Conservation (phyloP, 2,329 filamentous ascomycete species). For the Fusarium pseudocircinatum region DNA sequence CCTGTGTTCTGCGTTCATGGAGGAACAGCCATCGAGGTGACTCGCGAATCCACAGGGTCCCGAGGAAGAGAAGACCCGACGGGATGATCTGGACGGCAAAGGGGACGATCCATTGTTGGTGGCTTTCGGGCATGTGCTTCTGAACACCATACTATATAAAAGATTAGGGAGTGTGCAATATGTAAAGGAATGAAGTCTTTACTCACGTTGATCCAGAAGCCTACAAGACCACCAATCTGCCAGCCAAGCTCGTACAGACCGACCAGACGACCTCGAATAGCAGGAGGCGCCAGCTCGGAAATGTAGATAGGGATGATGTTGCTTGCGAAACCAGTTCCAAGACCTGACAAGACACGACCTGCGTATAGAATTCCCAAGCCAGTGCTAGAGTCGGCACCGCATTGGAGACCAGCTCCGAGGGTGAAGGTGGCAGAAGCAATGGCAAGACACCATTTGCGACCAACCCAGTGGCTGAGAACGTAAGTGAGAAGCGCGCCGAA, state of each 20-base stretch:
- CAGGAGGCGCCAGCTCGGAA: conserved; percentile 58
- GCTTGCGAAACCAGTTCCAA: neutral
- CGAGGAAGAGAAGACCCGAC: conserved; percentile 59
- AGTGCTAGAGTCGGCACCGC: conserved; percentile 60
- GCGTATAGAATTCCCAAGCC: conserved; percentile 7
- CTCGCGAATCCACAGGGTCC: conserved; percentile 60
- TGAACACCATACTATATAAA: conserved; percentile 20
- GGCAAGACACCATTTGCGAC: conserved; percentile 48
- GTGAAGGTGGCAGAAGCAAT: conserved; percentile 46
- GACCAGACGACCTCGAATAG: conserved; percentile 61
- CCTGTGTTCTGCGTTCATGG: conserved; percentile 61
- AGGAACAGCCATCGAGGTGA: conserved; percentile 69
- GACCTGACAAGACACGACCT: conserved; percentile 4
- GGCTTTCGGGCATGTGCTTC: conserved; percentile 32
- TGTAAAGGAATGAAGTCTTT: rapidly evolving
- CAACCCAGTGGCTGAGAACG: conserved; percentile 34
- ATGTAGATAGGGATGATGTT: conserved; percentile 57
- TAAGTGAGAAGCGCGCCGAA: conserved; percentile 72
- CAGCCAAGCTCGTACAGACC: conserved; percentile 19
- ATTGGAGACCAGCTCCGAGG: conserved; percentile 63
- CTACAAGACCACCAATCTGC: conserved; percentile 15
- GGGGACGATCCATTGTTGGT: conserved; percentile 58
- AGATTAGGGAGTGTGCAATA: rapidly evolving
- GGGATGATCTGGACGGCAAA: conserved; percentile 66
- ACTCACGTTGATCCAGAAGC: conserved; percentile 21